Base-by-base conservation (phyloP, 1,284 basidiomycete species). In the Malassezia caprae region DNA sequence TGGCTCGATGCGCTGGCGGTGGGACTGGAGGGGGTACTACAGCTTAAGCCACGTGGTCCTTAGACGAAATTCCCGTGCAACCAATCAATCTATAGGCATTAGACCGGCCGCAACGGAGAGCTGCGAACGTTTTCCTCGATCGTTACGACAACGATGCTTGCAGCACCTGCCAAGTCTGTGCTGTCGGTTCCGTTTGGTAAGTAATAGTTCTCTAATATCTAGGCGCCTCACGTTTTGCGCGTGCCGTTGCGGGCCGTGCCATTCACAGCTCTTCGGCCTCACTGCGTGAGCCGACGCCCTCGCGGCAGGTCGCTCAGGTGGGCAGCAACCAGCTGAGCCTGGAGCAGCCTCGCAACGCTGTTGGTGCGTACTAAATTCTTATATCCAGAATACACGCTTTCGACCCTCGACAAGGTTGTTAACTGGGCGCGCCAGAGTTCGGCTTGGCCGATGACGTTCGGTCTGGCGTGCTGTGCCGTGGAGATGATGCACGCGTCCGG, bases 371-470 rank as follows among this genome's bases (percentile, higher is more conserved):
- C n/a, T 28, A 26, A 11, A 3, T 15, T 52, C n/a, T 28, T 11
- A 48, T n/a, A 12, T 24, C 4, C 77, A 88, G 93, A 98, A 78
- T 98, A 96, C 80, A 90, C 96, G 0, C 80, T 98, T 40, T 89
- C 90, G 1, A 93, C 90, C 0, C 78, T 96, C 57, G 93, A 99
- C 79, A 96, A 96, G 79, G 82, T 98, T 40, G 87, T 86, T 68
- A 98, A 98, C 77, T 98, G 93, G 93, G 91, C 86, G 13, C 81
- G 93, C 56, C 91, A 96, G 78, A 86, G 93, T 54, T 94, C 89
- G 28, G 93, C 96, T 84, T 99, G 94, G 94, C 94, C 94, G 40
- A 94, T 98, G 90, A 96, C 91, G 44, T 96, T 90, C 60, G 90
- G 90, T 78, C 83, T 99, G 52, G 93, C 94, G 3, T 98, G 93